Evolutionary conservation across 192 early-diverging fungal genomes (phyloP), one percentile per base, ranked within the genome.

Genomic region (Geranomyces michiganensis): DNA sequence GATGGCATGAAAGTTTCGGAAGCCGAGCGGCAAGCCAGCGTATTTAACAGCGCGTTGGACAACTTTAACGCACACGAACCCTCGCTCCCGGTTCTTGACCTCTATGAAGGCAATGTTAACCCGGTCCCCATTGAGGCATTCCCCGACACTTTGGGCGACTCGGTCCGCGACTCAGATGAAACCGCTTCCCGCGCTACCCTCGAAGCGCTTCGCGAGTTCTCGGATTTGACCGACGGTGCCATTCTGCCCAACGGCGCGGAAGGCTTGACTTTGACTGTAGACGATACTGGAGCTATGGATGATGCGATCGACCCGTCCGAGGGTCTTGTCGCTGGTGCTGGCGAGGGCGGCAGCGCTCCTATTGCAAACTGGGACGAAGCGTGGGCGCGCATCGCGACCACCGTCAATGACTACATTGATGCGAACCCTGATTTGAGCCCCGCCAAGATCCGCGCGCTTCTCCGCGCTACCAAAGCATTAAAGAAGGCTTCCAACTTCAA

Each of bases 181-280:
- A 64, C 58, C 10, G 26, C 30, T 6, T 64, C 62, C n/a, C 62
- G 62, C 9, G 29, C 21, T 41, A 47, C 36, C 33, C 17, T 64
- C 43, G 45, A 47, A 4, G 36, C 62, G n/a, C 62, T 64, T 43
- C 29, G 62, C 21, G 62, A 64, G 45, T 64, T 64, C 36, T 64
- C 45, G 3, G 62, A 64, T 43, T 9, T 47, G 3, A 47, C 45
- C 45, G 62, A 41, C 15, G 41, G 31, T 26, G 58, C 58, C 58
- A 60, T 30, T 26, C 17, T 60, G 22, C 58, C 58, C 31, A 26
- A 60, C 6, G 58, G 58, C 17, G 58, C 58, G 4, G 58, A 60
- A 26, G 58, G 58, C 9, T 17, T 60, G 27, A 60, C 58, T 17
- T 29, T 60, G 22, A 19, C 58, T 26, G 58, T 60, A 3, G 58